Evolutionary conservation across 768 basidiomycete species (phyloP).

Genomic region (Lactarius akahatsu): DNA sequence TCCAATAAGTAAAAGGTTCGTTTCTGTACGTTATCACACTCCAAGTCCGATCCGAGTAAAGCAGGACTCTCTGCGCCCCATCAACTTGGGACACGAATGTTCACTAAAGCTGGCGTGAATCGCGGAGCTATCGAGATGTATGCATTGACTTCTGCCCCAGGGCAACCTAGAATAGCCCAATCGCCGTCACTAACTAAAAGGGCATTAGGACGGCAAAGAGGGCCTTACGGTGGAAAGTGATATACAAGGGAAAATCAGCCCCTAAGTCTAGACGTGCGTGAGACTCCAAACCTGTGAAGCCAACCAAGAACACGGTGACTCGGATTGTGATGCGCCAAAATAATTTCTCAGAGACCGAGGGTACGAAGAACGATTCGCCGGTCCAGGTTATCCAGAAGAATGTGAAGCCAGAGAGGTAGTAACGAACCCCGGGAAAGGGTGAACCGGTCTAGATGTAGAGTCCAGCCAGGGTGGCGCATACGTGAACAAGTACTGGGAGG

Average conservation of each 20-base stretch:
- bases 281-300: not conserved
- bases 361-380: slow-evolving; percentile 25
- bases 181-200: slow-evolving; percentile 11
- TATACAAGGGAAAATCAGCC: slow-evolving; percentile 16
- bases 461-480: slow-evolving; percentile 15
- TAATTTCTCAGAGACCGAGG: slow-evolving; percentile 14
- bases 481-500: slow-evolving; percentile 15
- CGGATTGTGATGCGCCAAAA: slow-evolving; percentile 18
- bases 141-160: slow-evolving; percentile 12
- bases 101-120: slow-evolving; percentile 10
- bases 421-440: slow-evolving; percentile 24
- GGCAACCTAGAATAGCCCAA: not conserved
- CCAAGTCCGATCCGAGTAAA: slow-evolving; percentile 14
- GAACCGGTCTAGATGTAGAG: slow-evolving; percentile 7
- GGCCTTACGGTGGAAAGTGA: not conserved
- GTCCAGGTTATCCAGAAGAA: slow-evolving; percentile 26
- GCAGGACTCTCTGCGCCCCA: slow-evolving; percentile 6
- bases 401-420: slow-evolving; percentile 22
- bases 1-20: slow-evolving; percentile 17
- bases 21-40: slow-evolving; percentile 2
- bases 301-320: slow-evolving; percentile 18
- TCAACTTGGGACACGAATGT: slow-evolving; percentile 14
- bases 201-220: slow-evolving; percentile 22
- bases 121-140: slow-evolving; percentile 24
- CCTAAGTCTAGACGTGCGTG: slow-evolving; percentile 7